Evolutionary conservation across 345 rosid genomes (phyloP).

Genomic region (Populus alba): DNA sequence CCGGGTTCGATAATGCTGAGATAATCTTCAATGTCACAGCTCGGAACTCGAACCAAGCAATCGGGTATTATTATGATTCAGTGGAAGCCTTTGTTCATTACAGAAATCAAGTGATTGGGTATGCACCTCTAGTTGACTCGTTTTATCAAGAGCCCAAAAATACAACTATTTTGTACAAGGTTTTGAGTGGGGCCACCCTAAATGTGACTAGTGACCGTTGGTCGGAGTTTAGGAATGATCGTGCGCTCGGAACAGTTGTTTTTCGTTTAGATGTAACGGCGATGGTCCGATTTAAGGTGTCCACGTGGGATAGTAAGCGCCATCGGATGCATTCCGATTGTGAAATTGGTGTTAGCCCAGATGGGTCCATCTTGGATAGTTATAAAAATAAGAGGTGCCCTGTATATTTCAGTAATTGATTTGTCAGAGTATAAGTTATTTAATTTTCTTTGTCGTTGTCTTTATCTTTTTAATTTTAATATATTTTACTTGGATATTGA

Average conservation of each 20-base stretch:
- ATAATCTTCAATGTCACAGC: constrained; percentile 58
- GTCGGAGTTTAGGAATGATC: constrained; percentile 58
- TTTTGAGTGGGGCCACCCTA: constrained; percentile 57
- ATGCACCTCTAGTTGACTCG: constrained; percentile 33
- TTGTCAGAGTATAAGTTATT: neutral
- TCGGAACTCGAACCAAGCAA: constrained; percentile 68
- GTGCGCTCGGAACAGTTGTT: constrained; percentile 47
- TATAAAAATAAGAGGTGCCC: constrained; percentile 60
- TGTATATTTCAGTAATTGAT: constrained; percentile 61
- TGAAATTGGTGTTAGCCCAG: constrained; percentile 49
- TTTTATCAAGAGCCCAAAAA: constrained; percentile 72
- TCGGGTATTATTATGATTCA: constrained; percentile 54
- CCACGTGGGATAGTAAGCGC: constrained; percentile 54
- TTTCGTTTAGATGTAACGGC: constrained; percentile 65
- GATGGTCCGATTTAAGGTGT: constrained; percentile 59
- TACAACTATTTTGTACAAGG: constrained; percentile 44
- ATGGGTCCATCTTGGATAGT: constrained; percentile 54
- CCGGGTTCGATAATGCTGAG: constrained; percentile 52
- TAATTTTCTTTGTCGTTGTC: neutral
- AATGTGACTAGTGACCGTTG: constrained; percentile 52
- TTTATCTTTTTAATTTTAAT: neutral
- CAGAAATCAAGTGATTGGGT: constrained; percentile 55
- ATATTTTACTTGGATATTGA: neutral
- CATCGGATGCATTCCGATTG: constrained; percentile 71
- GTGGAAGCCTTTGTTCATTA: constrained; percentile 59